Evolutionary conservation across 148 eudicot genomes (phyloP).

Genomic region (Rhododendron ovatum): DNA sequence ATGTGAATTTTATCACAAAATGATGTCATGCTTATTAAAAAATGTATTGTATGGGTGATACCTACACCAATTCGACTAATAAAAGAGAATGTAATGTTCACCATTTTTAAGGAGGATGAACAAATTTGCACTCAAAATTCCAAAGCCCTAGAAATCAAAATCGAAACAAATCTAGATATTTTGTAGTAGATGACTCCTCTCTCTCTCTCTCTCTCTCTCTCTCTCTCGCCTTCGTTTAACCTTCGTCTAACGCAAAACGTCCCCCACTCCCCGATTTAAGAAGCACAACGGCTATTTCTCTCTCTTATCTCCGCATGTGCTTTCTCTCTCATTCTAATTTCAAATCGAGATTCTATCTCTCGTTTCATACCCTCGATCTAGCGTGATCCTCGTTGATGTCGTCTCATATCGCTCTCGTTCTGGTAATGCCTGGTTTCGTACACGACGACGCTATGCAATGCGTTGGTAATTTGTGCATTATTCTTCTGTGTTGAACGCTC

Average conservation of each 20-base stretch:
- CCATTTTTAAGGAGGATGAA: too few relatives aligned
- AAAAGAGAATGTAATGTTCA: too few relatives aligned
- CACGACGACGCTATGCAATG: too few relatives aligned
- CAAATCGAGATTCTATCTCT: neutral
- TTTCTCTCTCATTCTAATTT: neutral
- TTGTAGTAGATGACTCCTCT: neutral
- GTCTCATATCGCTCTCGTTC: neutral
- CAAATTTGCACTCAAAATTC: too few relatives aligned
- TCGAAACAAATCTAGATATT: neutral
- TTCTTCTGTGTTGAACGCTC: too few relatives aligned
- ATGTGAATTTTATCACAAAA: too few relatives aligned
- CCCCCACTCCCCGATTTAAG: neutral
- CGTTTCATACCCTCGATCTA: neutral
- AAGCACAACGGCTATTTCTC: neutral
- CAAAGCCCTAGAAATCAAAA: too few relatives aligned
- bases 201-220: neutral
- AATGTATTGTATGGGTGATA: too few relatives aligned
- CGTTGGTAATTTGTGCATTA: too few relatives aligned
- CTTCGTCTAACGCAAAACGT: neutral
- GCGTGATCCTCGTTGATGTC: neutral
- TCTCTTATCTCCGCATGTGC: neutral
- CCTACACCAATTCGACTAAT: too few relatives aligned
- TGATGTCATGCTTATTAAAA: too few relatives aligned
- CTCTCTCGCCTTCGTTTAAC: too few relatives aligned
- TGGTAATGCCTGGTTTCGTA: neutral